These are phyloP conservation scores for Citrullus colocynthis DNA, from an alignment of 306 rosid species.

Conservation along the genomic window DNA sequence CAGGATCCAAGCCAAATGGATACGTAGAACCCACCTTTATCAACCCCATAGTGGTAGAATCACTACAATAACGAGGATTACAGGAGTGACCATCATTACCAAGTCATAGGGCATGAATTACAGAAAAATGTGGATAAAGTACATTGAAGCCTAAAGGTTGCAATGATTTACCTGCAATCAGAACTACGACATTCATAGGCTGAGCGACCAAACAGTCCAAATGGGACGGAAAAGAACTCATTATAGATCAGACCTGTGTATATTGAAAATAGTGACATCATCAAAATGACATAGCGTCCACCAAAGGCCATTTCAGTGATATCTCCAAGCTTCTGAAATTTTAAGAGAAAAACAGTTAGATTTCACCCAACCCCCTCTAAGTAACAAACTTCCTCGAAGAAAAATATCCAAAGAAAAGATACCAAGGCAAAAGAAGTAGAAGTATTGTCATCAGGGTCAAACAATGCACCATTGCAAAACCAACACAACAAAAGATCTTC, in stretches of 20 bases:
- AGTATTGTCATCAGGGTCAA: neutral
- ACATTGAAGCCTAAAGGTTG: constrained; percentile 7
- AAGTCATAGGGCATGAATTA: constrained; percentile 3
- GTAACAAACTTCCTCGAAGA: neutral
- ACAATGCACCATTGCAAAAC: no score
- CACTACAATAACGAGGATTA: constrained; percentile 29
- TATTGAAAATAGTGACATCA: constrained; percentile 92
- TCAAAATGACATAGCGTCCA: constrained; percentile 81
- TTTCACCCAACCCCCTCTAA: neutral
- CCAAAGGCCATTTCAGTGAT: constrained; percentile 93
- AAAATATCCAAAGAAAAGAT: neutral
- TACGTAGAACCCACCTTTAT: constrained; percentile 66
- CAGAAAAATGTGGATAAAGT: neutral
- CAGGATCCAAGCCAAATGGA: constrained; percentile 98
- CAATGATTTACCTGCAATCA: constrained; percentile 59
- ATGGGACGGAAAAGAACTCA: constrained; percentile 92
- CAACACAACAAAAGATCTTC: no score
- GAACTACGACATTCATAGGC: constrained; percentile 84
- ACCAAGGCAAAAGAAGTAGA: neutral
- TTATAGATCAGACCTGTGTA: constrained; percentile 91
- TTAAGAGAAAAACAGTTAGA: constrained; percentile 17
- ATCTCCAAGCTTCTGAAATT: constrained; percentile 91
- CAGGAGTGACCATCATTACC: neutral
- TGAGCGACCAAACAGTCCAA: constrained; percentile 70
- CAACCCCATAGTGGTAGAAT: constrained; percentile 69